Conservation (phyloP, 805 yeast species). For the Yamadazyma ubonensis region DNA sequence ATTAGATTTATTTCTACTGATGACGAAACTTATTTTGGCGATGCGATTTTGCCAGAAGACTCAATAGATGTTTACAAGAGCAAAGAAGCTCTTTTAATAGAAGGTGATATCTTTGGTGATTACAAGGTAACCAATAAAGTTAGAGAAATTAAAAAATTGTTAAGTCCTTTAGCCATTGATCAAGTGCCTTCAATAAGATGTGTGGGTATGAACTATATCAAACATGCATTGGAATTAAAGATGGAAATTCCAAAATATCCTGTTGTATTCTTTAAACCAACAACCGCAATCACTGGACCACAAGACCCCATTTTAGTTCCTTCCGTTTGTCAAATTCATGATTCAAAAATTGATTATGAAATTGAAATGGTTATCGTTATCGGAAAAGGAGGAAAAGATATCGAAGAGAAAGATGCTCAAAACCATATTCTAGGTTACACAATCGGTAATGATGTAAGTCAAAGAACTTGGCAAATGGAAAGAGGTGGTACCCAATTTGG, state of each 20-base stretch:
- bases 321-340: slow-evolving; percentile 27
- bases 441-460: slow-evolving; percentile 56
- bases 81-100: slow-evolving; percentile 40
- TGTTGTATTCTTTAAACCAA: slow-evolving; percentile 51
- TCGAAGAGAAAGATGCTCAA: slow-evolving; percentile 42
- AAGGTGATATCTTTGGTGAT: slow-evolving; percentile 46
- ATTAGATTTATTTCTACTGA: slow-evolving; percentile 48
- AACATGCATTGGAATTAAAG: slow-evolving; percentile 41
- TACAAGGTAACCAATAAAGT: slow-evolving; percentile 36
- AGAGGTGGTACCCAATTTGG: slow-evolving; percentile 53
- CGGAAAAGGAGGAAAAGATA: slow-evolving; percentile 48
- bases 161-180: slow-evolving; percentile 16
- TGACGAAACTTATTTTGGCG: slow-evolving; percentile 46
- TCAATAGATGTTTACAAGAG: slow-evolving; percentile 34
- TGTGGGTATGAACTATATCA: slow-evolving; percentile 52
- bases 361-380: slow-evolving; percentile 54
- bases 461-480: slow-evolving; percentile 55
- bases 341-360: slow-evolving; percentile 49
- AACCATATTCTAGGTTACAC: slow-evolving; percentile 51
- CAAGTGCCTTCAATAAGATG: slow-evolving; percentile 36
- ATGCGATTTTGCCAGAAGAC: slow-evolving; percentile 41
- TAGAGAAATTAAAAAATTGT: slow-evolving; percentile 15
- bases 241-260: slow-evolving; percentile 48
- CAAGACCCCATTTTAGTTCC: slow-evolving; percentile 43
- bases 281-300: slow-evolving; percentile 45